A percentile compares a stretch with the other conserved stretches of the same genome.
These are phyloP conservation scores for Pinus tabuliformis DNA, from an alignment of 75 land plant species.

Conservation along the genomic window DNA sequence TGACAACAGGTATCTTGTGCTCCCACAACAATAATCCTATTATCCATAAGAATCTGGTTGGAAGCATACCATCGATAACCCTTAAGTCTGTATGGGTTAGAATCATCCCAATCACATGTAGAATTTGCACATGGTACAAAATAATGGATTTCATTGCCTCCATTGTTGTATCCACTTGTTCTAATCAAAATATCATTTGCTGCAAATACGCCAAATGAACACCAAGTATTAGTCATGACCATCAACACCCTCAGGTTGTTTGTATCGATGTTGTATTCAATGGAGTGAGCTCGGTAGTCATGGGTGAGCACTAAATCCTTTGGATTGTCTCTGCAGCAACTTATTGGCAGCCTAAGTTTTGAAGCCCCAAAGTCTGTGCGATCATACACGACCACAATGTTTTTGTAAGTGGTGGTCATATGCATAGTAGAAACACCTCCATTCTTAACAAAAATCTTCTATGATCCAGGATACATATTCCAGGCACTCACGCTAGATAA, in stretches of 20 bases:
- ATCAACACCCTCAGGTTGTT: conserved; percentile 37
- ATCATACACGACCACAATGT: conserved; percentile 41
- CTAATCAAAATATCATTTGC: conserved; percentile 35
- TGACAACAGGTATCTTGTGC: conserved; percentile 7
- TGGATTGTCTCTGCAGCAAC: conserved; percentile 28
- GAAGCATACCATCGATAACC: conserved; percentile 31
- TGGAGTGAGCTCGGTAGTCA: conserved; percentile 34
- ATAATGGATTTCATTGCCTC: conserved; percentile 17
- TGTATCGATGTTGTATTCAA: conserved; percentile 30
- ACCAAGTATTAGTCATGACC: conserved; percentile 37
- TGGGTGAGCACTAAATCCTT: conserved; percentile 10
- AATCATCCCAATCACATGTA: conserved; percentile 41
- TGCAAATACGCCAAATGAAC: conserved; percentile 39
- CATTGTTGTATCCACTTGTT: conserved; percentile 34
- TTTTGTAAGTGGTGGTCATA: conserved; percentile 30
- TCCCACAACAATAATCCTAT: conserved; percentile 53
- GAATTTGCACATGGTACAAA: conserved; percentile 17
- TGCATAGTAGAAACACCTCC: conserved; percentile 48
- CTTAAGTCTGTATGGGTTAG: conserved; percentile 9
- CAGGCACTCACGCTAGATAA: too few species aligned
- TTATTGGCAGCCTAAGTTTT: conserved; percentile 27
- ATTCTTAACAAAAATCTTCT: conserved; percentile 29
- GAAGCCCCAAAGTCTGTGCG: conserved; percentile 44
- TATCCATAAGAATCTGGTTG: conserved; percentile 60
- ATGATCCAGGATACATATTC: background rate